Base-by-base conservation (phyloP, 2,329 filamentous ascomycete species). In the Sphaerulina vaccinii region DNA sequence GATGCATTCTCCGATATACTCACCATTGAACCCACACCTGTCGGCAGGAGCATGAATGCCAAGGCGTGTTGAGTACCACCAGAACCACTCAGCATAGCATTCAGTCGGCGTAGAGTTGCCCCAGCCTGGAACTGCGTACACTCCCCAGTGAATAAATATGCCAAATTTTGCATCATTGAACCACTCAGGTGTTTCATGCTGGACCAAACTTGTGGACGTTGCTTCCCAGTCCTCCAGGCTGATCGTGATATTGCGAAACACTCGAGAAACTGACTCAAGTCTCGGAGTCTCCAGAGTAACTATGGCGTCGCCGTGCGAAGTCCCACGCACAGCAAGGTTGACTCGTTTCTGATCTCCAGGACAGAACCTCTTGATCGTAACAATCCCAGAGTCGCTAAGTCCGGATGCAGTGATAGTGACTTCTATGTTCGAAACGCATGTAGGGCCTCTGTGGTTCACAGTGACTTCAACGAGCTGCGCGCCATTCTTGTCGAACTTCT, bases 151-250 rank as follows among this genome's bases (percentile, higher is more conserved):
- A 23, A 56, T 56, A 23, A 54, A 56, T 5, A 58, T 56, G 10
- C 56, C 53, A 39, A 54, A 54, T 8, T 56, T 53, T 10, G 45
- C 42, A 15, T 32, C 27, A 18, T 49, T 35, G 21, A 24, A 36
- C 42, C 42, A 32, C n/a, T 66, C 3, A 75, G 70, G 3, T 78
- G 68, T 29, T 83, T 78, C 1, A 71, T 75, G 0, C 81, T 38
- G 35, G 35, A 38, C 10, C 4, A 38, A 15, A 21, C 35, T 38
- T 5, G 35, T 21, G 18, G 35, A 16, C 5, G 11, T 38, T 6
- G 35, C 15, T 5, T 38, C 35, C 35, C 35, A 38, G 15, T 16
- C 35, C 7, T 38, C 18, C 5, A 38, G 35, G 10, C 18, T 38
- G 4, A 38, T 7, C 15, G 13, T 38, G 35, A 38, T 38, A 11